Conservation (phyloP, 129 eudicot species). For the Chrysanthemum seticuspe region DNA sequence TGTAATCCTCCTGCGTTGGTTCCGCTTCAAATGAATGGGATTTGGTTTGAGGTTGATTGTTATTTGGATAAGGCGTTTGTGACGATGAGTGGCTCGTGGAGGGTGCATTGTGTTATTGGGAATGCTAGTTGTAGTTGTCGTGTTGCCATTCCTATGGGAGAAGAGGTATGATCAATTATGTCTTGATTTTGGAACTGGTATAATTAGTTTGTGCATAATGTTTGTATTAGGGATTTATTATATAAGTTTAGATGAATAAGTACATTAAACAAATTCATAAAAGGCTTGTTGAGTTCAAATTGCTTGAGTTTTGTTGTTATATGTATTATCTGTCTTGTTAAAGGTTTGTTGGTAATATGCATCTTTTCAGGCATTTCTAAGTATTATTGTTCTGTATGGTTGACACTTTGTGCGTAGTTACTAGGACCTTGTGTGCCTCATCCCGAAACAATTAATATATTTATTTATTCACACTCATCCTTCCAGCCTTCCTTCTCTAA, state of each 20-base stretch:
- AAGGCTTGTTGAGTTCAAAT: not conserved
- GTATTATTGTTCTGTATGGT: no score
- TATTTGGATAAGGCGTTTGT: constrained; percentile 66
- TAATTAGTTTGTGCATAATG: not conserved
- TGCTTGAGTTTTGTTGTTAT: not conserved
- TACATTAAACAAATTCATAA: not conserved
- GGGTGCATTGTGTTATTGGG: constrained; percentile 91
- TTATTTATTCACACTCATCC: no score
- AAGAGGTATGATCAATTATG: constrained; percentile 49
- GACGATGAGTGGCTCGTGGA: constrained; percentile 65
- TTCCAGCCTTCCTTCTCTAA: no score
- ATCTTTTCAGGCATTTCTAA: no score
- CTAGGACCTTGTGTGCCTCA: no score
- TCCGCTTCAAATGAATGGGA: constrained; percentile 82
- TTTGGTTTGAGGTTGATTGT: constrained; percentile 64
- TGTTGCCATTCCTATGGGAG: constrained; percentile 91
- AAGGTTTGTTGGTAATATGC: not conserved
- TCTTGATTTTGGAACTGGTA: not conserved
- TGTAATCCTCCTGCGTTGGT: constrained; percentile 85
- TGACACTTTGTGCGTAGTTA: no score
- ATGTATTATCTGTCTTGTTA: not conserved
- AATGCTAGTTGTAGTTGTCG: constrained; percentile 62
- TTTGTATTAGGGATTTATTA: not conserved
- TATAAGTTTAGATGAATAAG: not conserved
- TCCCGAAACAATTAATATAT: no score